phyloP scores from a whole-genome alignment of 2,329 filamentous ascomycete species.

The Talaromyces islandicus region DNA sequence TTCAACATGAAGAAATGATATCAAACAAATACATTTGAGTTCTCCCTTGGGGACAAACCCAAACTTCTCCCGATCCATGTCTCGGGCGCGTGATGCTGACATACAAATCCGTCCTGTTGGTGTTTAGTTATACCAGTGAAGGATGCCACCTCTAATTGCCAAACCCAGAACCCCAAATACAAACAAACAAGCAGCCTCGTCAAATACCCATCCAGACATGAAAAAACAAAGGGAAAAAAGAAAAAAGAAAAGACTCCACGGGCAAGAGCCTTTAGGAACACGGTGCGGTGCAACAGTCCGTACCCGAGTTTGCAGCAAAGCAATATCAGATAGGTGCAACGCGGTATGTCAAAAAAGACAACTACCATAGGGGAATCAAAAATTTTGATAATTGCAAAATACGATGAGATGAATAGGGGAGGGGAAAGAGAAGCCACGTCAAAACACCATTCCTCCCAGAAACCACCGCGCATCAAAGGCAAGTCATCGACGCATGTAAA shows the following conservation, averaged over 20 bases:
- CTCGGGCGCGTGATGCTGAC: not conserved
- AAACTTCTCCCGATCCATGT: not conserved
- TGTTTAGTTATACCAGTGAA: conserved; percentile 30
- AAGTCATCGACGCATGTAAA: conserved; percentile 14
- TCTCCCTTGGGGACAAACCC: not conserved
- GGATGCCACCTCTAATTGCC: conserved; percentile 24
- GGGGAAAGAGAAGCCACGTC: not conserved
- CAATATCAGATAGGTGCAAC: not conserved
- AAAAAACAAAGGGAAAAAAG: too few species aligned
- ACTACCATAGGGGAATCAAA: conserved; percentile 5
- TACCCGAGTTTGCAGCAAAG: not conserved
- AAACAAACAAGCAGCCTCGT: conserved; percentile 8
- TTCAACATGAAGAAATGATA: not conserved
- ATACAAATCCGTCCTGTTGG: conserved; percentile 1
- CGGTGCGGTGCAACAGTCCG: not conserved
- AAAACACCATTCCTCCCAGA: conserved; percentile 11
- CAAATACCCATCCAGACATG: not conserved
- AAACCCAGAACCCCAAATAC: conserved; percentile 19
- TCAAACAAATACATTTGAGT: not conserved
- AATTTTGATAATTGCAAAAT: not conserved
- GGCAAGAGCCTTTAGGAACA: not conserved
- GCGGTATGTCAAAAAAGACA: not conserved
- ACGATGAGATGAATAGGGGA: not conserved
- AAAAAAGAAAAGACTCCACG: not conserved
- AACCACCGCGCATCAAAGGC: conserved; percentile 20